Evolutionary conservation across 2,329 filamentous ascomycete species (phyloP).

Genomic region (Sporothrix schenckii): DNA sequence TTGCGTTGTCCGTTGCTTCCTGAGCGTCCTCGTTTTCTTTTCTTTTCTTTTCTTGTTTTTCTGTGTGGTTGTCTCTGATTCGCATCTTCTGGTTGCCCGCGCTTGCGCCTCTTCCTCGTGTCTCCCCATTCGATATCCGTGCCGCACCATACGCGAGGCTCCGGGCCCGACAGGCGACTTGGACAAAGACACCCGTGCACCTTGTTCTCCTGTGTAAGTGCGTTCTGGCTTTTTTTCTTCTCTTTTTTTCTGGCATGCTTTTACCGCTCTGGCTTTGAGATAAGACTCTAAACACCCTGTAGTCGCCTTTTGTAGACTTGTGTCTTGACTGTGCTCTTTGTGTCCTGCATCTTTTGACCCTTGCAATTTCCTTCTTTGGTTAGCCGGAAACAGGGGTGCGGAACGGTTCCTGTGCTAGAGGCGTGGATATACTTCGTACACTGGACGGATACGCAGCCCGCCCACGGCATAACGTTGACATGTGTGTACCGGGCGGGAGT

Average conservation of each 20-base stretch:
- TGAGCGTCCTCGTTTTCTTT: too few relatives aligned
- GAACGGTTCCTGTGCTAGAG: constrained; percentile 7
- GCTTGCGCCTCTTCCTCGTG: constrained; percentile 10
- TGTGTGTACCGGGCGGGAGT: constrained; percentile 18
- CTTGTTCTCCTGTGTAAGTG: background rate
- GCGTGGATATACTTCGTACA: background rate
- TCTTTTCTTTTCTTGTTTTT: background rate
- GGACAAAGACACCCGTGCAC: background rate
- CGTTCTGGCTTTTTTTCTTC: background rate
- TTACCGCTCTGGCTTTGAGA: background rate
- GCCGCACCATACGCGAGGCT: constrained; percentile 1
- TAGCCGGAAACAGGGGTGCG: constrained; percentile 25
- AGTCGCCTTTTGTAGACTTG: background rate
- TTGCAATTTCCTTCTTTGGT: constrained; percentile 19
- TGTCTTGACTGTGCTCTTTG: background rate
- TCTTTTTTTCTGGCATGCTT: background rate
- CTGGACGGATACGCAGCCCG: constrained; percentile 13
- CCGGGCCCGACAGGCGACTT: background rate
- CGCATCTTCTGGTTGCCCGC: background rate
- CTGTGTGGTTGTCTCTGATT: background rate
- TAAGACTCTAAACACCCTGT: background rate
- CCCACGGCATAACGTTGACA: constrained; percentile 19
- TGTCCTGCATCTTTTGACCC: background rate
- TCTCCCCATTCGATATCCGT: constrained; percentile 22
- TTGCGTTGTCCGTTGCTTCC: background rate